Base-by-base conservation (phyloP, 2,329 filamentous ascomycete species). In the Nigrospora oryzae region DNA sequence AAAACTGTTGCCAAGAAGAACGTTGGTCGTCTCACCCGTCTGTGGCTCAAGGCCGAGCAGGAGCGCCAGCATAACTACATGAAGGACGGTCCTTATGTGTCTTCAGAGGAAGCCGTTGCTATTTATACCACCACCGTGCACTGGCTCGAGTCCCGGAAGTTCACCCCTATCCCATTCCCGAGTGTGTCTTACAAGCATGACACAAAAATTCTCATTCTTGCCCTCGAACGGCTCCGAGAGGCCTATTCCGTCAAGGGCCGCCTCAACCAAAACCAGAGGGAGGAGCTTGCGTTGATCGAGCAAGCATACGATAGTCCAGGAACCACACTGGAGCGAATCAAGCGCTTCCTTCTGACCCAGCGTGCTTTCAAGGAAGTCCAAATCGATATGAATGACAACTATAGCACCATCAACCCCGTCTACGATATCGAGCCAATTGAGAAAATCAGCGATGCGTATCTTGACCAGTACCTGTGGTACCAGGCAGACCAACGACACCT, bases 1-100 rank as follows among this genome's bases (percentile, higher is more conserved):
- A 98, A 98, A 73, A 98, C 93, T 3, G 94, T 98, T 23, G 93
- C 93, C 4, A 98, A 98, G 79, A 98, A 98, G 78, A 98, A 98
- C 54, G 75, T 98, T 50, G 93, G 93, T 48, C 87, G 93, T 55
- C 73, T 98, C 53, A 98, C 93, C 14, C 83, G 93, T 63, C 71
- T 98, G 32, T 98, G 93, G 93, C 75, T 98, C 48, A 98, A 98
- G 73, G 86, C 93, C 17, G 93, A 98, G 70, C 93, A 98, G 67
- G 93, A 98, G 66, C 79, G 94, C 48, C 93, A 98, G 63, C 93
- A 98, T 73, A 98, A 98, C 62, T 96, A 98, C 67, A 89, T 97
- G 82, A 98, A 98, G 70, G 94, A 98, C 57, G 93, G 93, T 3
- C 93, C 93, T 1, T 98, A 98, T 51, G 91, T 98, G 33, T 97